A percentile compares a stretch with the other conserved stretches of the same genome.
These are phyloP conservation scores for Pisolithus thermaeus DNA, from an alignment of 1,284 basidiomycete genomes.

Conservation along the genomic window DNA sequence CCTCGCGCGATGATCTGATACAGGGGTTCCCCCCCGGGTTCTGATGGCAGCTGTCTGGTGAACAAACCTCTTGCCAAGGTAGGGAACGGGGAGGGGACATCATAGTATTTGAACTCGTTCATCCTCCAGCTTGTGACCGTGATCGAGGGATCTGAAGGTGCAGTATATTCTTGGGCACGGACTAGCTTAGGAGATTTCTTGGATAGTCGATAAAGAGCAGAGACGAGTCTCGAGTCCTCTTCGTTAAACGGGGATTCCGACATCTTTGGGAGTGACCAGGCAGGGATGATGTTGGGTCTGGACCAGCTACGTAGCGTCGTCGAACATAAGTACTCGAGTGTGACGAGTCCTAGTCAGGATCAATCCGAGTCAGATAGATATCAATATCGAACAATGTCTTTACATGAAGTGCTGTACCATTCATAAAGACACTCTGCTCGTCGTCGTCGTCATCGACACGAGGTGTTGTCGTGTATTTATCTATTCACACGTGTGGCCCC, in stretches of 20 bases:
- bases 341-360: too few relatives aligned
- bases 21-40: conserved; percentile 20
- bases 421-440: too few relatives aligned
- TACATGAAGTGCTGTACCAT: too few relatives aligned
- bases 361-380: too few relatives aligned
- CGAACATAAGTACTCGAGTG: conserved; percentile 9
- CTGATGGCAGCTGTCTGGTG: conserved; percentile 39
- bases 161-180: conserved; percentile 46
- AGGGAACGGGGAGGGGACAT: conserved; percentile 84
- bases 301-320: background rate
- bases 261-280: conserved; percentile 8
- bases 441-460: too few relatives aligned
- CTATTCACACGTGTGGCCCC: too few relatives aligned
- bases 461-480: too few relatives aligned
- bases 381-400: too few relatives aligned
- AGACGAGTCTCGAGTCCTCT: conserved; percentile 56
- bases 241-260: conserved; percentile 10
- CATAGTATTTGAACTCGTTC: conserved; percentile 91
- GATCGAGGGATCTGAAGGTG: conserved; percentile 49
- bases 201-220: conserved; percentile 44
- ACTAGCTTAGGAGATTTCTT: conserved; percentile 55
- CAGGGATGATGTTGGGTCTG: conserved; percentile 5
- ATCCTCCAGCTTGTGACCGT: conserved; percentile 86
- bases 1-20: conserved; percentile 85
- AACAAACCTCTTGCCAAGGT: conserved; percentile 88